A percentile compares a stretch with the other conserved stretches of the same genome.
Evolutionary conservation across 1,284 basidiomycete species (phyloP).

Genomic region (Fomitopsis betulina): DNA sequence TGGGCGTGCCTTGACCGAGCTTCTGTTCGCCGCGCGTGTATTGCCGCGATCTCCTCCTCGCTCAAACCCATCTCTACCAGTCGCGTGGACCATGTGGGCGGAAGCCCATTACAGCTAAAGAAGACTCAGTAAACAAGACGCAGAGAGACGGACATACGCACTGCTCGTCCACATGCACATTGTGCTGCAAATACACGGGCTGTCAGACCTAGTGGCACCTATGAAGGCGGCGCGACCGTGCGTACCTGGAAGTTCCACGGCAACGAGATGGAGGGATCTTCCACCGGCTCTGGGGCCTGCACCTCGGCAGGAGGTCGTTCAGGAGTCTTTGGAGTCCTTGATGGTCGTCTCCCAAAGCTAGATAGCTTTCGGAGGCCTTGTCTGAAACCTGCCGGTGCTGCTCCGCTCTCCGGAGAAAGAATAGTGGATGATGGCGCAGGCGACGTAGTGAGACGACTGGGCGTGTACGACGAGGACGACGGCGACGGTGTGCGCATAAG

Average conservation of each 20-base stretch:
- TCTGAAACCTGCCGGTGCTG: constrained; percentile 24
- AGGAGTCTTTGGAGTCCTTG: constrained; percentile 29
- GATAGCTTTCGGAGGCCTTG: constrained; percentile 47
- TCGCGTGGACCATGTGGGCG: constrained; percentile 65
- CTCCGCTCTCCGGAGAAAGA: constrained; percentile 24
- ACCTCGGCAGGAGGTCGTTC: constrained; percentile 26
- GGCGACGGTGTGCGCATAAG: constrained; percentile 26
- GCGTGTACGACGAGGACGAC: constrained; percentile 26
- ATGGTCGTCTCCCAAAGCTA: constrained; percentile 32
- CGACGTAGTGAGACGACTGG: constrained; percentile 26
- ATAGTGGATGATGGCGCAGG: constrained; percentile 20
- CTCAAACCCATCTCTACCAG: constrained; percentile 56
- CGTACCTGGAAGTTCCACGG: constrained; percentile 76
- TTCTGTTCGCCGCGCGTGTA: constrained; percentile 47
- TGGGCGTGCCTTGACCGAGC: constrained; percentile 28
- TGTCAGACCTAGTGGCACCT: constrained; percentile 1
- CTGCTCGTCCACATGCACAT: constrained; percentile 77
- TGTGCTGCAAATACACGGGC: constrained; percentile 43
- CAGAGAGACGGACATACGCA: constrained; percentile 28
- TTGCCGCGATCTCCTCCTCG: constrained; percentile 61
- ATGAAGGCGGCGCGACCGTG: constrained; percentile 2
- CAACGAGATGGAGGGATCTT: constrained; percentile 59
- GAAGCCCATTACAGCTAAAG: constrained; percentile 58
- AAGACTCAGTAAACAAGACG: constrained; percentile 6
- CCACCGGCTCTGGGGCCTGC: constrained; percentile 31